Percentiles rank a stretch among this genome's conserved stretches.
Conservation (phyloP, 2,329 filamentous ascomycete species). For the Epicoccum sorghinum region DNA sequence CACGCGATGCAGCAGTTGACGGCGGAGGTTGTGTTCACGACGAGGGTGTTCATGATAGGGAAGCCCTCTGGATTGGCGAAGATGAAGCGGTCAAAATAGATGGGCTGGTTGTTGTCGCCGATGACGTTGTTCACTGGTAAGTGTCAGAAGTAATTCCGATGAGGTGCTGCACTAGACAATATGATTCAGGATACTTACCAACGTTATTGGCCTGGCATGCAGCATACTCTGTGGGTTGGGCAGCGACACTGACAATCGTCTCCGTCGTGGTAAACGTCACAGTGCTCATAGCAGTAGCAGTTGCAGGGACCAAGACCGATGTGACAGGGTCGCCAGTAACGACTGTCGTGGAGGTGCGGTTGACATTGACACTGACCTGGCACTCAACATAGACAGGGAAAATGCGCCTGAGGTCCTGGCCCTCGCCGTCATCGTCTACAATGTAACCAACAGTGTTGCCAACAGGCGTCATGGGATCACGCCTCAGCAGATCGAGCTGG, state of each 20-base stretch:
- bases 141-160: not conserved
- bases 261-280: conserved; percentile 24
- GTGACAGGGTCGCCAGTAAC: conserved; percentile 23
- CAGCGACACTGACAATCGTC: conserved; percentile 18
- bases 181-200: conserved; percentile 20
- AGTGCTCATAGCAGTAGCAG: conserved; percentile 23
- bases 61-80: conserved; percentile 27
- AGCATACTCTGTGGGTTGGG: conserved; percentile 25
- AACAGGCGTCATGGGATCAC: conserved; percentile 22
- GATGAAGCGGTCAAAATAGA: conserved; percentile 31
- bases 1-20: conserved; percentile 35
- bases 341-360: conserved; percentile 18
- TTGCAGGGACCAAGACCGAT: conserved; percentile 12
- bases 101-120: conserved; percentile 18
- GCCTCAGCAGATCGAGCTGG: conserved; percentile 18
- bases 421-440: conserved; percentile 20
- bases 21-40: conserved; percentile 18
- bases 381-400: conserved; percentile 26
- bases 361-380: conserved; percentile 22
- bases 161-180: not conserved
- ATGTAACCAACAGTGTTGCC: conserved; percentile 26
- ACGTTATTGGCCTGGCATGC: conserved; percentile 34
- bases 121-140: conserved; percentile 26
- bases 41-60: conserved; percentile 29
- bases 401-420: conserved; percentile 17